A percentile compares a stretch with the other conserved stretches of the same genome.
These are phyloP conservation scores for Quercus cerris DNA, from an alignment of 306 rosid genomes.

Conservation along the genomic window DNA sequence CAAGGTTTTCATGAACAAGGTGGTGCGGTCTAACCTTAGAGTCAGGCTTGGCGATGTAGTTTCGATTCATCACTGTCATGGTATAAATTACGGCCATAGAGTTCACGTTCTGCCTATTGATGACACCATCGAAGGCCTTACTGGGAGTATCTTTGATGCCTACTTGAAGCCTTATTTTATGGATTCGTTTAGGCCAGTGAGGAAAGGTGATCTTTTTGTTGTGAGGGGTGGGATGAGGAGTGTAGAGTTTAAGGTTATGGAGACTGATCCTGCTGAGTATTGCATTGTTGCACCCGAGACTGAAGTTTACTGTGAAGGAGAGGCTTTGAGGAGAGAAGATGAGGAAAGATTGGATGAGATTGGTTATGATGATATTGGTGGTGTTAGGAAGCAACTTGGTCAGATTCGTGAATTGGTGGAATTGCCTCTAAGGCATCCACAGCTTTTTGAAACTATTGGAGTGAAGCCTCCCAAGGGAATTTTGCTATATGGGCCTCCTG, in stretches of 20 bases:
- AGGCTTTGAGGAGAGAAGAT: constrained; percentile 21
- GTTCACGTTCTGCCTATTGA: constrained; percentile 34
- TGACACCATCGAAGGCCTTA: too few relatives aligned
- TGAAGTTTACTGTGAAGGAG: constrained; percentile 19
- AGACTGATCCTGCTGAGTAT: constrained; percentile 21
- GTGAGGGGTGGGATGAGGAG: constrained; percentile 28
- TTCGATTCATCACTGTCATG: constrained; percentile 28
- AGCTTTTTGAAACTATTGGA: constrained; percentile 17
- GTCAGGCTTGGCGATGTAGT: constrained; percentile 33
- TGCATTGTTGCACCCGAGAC: constrained; percentile 25
- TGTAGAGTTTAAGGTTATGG: constrained; percentile 24
- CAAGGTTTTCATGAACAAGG: constrained; percentile 20
- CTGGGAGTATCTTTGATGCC: too few relatives aligned
- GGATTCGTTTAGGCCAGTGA: constrained; percentile 14
- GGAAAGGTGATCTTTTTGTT: constrained; percentile 23
- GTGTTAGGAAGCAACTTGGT: constrained; percentile 19
- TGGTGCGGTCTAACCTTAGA: constrained; percentile 30
- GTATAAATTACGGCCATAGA: constrained; percentile 25
- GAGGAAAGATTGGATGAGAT: constrained; percentile 18
- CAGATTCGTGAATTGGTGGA: constrained; percentile 23
- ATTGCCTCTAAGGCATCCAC: constrained; percentile 21
- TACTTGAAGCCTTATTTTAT: neutral
- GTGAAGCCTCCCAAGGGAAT: constrained; percentile 36
- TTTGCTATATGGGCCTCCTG: constrained; percentile 40
- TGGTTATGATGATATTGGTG: constrained; percentile 25